These are phyloP conservation scores for Fusarium chuoi DNA, from an alignment of 2,329 filamentous ascomycete species.

Conservation along the genomic window DNA sequence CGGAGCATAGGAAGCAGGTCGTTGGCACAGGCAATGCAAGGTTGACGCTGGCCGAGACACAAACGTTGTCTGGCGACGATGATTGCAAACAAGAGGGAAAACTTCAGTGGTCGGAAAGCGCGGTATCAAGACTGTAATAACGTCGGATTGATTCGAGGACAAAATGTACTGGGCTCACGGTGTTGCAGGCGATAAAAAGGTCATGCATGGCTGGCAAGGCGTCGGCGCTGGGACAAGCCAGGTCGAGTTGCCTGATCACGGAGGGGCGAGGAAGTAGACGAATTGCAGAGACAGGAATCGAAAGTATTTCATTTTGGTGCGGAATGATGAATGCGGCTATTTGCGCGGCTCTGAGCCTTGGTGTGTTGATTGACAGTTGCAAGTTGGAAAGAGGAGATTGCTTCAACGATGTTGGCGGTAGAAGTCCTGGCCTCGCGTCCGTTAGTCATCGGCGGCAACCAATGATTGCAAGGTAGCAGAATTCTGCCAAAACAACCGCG, in stretches of 20 bases:
- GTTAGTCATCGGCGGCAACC: neutral
- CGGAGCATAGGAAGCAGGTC: fast-evolving
- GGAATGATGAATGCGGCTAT: neutral
- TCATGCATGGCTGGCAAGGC: neutral
- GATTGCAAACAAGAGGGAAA: fast-evolving
- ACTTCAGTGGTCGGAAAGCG: too few relatives aligned
- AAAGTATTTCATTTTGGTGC: neutral
- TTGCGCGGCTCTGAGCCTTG: neutral
- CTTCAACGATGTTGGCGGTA: neutral
- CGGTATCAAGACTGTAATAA: neutral
- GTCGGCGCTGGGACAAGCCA: neutral
- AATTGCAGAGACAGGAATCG: neutral
- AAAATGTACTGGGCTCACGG: neutral
- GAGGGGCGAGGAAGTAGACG: neutral
- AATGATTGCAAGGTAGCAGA: neutral
- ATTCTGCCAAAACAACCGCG: neutral
- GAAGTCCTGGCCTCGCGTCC: neutral
- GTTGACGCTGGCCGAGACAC: neutral
- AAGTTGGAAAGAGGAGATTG: neutral
- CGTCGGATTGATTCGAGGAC: neutral
- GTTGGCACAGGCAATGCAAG: neutral
- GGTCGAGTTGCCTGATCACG: neutral
- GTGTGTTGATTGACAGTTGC: neutral
- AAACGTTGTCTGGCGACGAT: neutral
- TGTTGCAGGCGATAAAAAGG: neutral